These are phyloP conservation scores for Babesia sp. DNA, from an alignment of 169 alveolate species.

Conservation along the genomic window DNA sequence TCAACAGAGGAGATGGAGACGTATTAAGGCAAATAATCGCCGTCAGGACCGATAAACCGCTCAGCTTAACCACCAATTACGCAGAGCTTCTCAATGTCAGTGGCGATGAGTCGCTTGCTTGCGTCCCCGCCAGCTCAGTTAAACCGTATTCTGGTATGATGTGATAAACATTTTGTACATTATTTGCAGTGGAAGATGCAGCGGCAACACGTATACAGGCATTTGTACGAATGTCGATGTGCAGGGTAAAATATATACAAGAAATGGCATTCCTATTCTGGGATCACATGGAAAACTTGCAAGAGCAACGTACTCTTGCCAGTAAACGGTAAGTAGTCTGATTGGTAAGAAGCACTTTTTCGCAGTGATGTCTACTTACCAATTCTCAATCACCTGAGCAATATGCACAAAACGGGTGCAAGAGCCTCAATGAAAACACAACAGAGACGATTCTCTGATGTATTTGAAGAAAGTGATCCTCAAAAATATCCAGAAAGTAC, in stretches of 20 bases:
- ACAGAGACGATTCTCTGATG: constrained; percentile 44
- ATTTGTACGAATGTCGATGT: constrained; percentile 39
- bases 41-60: constrained; percentile 44
- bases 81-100: background rate
- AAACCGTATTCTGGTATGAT: constrained; percentile 31
- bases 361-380: constrained; percentile 58
- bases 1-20: constrained; percentile 35
- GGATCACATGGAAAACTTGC: constrained; percentile 68
- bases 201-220: constrained; percentile 69
- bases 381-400: constrained; percentile 40
- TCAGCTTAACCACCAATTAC: constrained; percentile 11
- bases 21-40: constrained; percentile 39
- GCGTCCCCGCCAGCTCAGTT: constrained; percentile 38
- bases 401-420: constrained; percentile 5
- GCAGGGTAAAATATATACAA: constrained; percentile 48
- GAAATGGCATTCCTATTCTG: constrained; percentile 59
- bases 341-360: background rate
- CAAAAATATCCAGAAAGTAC: constrained; percentile 36
- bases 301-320: constrained; percentile 61
- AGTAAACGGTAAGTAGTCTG: constrained; percentile 31
- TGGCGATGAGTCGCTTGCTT: constrained; percentile 17
- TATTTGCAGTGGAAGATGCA: constrained; percentile 48
- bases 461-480: constrained; percentile 27
- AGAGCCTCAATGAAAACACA: background rate
- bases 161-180: no score